Evolutionary conservation across 176 grass and related monocot species (phyloP), one percentile per base, ranked within the genome.

Genomic region (Oryza australiensis): DNA sequence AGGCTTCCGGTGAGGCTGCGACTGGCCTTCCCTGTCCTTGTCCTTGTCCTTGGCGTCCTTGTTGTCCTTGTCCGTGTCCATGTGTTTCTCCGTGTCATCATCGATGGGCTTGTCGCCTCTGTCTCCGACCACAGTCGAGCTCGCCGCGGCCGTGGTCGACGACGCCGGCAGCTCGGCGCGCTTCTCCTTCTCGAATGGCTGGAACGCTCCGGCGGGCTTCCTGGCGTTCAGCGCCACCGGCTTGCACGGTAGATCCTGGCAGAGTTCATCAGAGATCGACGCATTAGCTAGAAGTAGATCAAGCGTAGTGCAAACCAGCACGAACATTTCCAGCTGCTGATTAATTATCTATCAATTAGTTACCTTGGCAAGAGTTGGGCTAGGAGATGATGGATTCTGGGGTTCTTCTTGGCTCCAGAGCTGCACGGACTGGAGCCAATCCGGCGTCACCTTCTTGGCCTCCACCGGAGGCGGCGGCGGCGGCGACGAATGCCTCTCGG

Each of bases 351-450:
- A 37, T 37, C 7, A 37, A 37, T 37, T 37, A 2, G 6, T 7
- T 82, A 89, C 87, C 90, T 81, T 88, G 26, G 3, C 16, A 6
- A 15, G 65, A 7, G 66, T 59, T 5, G 20, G 20, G 8, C 20
- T 23, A 59, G 53, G 53, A 59, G 53, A 59, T 22, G 53, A 40
- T 2, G 85, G 69, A 4, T 87, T 83, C 35, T 84, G 83, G 9
- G 83, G 63, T 0, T 83, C 14, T 3, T 88, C 18, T 3, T 88
- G 88, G 26, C 82, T 86, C 95, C 90, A 98, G 11, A 98, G 92
- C 86, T 91, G 92, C 51, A 94, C 92, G 28, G 86, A 94, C 75
- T 75, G 90, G 45, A 98, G 87, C 95, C 95, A 98, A 57, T 98
- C 86, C 9, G 88, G 88, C 68, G 62, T 63, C 38, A 57, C 76